Evolutionary conservation across 139 green algal species (phyloP).

Genomic region (Chlorella sorokiniana): DNA sequence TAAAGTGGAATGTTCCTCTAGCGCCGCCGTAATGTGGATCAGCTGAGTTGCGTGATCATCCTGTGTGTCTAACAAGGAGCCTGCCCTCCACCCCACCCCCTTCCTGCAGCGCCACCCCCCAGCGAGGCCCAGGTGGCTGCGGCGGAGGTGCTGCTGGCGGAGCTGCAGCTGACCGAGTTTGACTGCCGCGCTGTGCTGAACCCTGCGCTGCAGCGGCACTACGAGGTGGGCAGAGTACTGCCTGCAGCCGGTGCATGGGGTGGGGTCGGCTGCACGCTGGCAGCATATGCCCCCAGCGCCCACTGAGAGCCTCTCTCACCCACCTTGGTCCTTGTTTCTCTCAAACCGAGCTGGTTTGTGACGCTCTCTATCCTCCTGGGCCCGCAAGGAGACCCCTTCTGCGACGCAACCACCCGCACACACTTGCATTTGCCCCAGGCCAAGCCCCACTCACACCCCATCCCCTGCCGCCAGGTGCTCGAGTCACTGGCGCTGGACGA

Average conservation of each 20-base stretch:
- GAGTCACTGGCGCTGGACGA: constrained; percentile 37
- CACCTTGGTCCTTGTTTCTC: neutral
- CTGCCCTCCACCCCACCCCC: neutral
- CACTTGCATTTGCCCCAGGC: neutral
- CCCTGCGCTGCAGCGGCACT: constrained; percentile 53
- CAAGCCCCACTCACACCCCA: neutral
- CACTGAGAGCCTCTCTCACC: neutral
- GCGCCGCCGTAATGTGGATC: neutral
- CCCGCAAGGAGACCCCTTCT: neutral
- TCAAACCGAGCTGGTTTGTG: neutral
- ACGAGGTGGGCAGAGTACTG: constrained; percentile 19
- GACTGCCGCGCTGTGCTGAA: constrained; percentile 31
- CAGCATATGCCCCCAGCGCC: neutral
- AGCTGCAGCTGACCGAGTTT: constrained; percentile 38
- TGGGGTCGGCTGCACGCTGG: neutral
- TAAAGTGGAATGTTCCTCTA: too few relatives aligned
- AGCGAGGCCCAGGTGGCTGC: constrained; percentile 7
- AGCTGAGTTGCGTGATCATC: neutral
- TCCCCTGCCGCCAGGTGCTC: constrained; percentile 32
- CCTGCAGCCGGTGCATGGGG: neutral
- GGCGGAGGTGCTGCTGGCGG: constrained; percentile 21
- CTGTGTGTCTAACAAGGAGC: neutral
- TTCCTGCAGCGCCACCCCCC: neutral
- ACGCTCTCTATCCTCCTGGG: neutral
- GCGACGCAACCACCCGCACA: neutral